Conservation (phyloP, 352 stramenopile genomes). For the Phytophthora boehmeriae region DNA sequence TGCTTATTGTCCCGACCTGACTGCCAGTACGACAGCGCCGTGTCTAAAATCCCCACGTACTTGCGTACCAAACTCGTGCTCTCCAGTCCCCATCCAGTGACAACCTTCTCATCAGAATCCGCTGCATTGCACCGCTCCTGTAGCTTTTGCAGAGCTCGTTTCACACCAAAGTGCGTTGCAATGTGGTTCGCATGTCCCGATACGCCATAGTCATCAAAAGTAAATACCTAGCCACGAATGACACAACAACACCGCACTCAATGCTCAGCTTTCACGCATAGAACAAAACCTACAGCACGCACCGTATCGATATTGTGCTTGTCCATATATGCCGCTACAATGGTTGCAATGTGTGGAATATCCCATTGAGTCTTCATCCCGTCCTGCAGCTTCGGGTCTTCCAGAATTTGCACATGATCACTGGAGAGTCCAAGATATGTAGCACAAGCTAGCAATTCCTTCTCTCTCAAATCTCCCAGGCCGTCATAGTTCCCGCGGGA, state of each 20-base stretch:
- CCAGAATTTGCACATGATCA: constrained; percentile 63
- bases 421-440: constrained; percentile 56
- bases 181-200: constrained; percentile 96
- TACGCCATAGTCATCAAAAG: constrained; percentile 94
- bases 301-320: constrained; percentile 70
- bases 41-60: constrained; percentile 87
- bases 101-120: constrained; percentile 18
- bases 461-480: constrained; percentile 79
- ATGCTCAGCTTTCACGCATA: background rate
- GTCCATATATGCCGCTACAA: constrained; percentile 65
- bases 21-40: constrained; percentile 51
- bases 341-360: constrained; percentile 56
- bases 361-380: constrained; percentile 84
- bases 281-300: constrained; percentile 8
- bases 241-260: constrained; percentile 2
- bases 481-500: constrained; percentile 93
- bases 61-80: constrained; percentile 85
- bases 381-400: constrained; percentile 88
- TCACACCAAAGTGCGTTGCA: constrained; percentile 66
- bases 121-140: constrained; percentile 42
- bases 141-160: constrained; percentile 46
- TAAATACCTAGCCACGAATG: constrained; percentile 75
- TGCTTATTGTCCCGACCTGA: constrained; percentile 12
- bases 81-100: constrained; percentile 69
- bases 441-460: constrained; percentile 77